Evolutionary conservation across 2,329 filamentous ascomycete genomes (phyloP).

Genomic region (Pseudogymnoascus sp.): DNA sequence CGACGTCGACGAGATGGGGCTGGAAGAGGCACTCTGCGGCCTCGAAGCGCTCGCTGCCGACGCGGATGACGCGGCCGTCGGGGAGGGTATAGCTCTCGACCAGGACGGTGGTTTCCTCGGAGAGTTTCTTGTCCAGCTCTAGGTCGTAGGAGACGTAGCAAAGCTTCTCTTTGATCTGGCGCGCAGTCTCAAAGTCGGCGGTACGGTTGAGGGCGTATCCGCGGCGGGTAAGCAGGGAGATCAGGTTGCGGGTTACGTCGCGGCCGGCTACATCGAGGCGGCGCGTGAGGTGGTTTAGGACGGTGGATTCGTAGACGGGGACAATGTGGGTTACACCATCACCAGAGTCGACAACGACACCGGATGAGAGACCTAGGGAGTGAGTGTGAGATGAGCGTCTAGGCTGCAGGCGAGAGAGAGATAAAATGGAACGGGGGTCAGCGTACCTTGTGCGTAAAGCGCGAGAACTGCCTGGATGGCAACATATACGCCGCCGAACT

Average conservation of each 20-base stretch:
- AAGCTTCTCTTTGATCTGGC: conserved; percentile 99
- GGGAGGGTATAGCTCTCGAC: conserved; percentile 97
- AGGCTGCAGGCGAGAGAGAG: background rate
- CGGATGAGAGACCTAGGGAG: conserved; percentile 64
- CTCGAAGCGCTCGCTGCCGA: conserved; percentile 95
- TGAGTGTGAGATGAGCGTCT: background rate
- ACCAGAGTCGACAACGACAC: conserved; percentile 97
- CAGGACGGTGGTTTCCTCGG: conserved; percentile 92
- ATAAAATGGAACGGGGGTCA: background rate
- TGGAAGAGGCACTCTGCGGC: conserved; percentile 98
- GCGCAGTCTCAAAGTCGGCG: conserved; percentile 96
- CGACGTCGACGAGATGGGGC: conserved; percentile 93
- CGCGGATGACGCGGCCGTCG: conserved; percentile 89
- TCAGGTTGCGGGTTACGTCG: conserved; percentile 97
- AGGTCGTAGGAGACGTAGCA: conserved; percentile 99
- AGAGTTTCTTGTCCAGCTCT: conserved; percentile 88
- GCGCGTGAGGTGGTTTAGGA: conserved; percentile 91
- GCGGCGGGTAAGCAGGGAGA: conserved; percentile 83
- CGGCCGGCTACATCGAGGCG: conserved; percentile 91
- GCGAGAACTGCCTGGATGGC: conserved; percentile 96
- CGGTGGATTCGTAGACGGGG: conserved; percentile 95
- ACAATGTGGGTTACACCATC: conserved; percentile 98
- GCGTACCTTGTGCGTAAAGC: conserved; percentile 83
- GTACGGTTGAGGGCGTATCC: conserved; percentile 97
- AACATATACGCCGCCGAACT: conserved; percentile 93